Evolutionary conservation across 768 basidiomycete species (phyloP), one percentile per base, ranked within the genome.

Genomic region (Tulasnella calospora): DNA sequence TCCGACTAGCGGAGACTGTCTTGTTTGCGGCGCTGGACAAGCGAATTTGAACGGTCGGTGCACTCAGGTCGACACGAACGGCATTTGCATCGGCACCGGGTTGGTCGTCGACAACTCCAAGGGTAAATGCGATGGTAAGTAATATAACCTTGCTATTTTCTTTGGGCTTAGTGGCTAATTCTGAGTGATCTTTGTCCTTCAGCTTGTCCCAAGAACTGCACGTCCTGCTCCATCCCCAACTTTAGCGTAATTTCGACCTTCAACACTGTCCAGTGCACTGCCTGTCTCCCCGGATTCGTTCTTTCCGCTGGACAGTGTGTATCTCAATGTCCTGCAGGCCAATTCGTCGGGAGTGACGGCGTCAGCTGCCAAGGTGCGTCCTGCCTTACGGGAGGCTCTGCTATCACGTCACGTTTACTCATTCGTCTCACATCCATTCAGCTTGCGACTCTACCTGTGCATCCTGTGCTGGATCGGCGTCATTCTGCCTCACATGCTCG

Each of bases 161-260:
- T 38, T 79, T 41, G 27, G 67, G 47, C 55, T 78, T 57, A 78
- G 75, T 79, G 41, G 3, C 36, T 41, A 19, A 19, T 41, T 3
- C 3, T n/a, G 35, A 13, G 33, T 46, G 3, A 21, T 33, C 33
- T 44, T 9, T 41, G 27, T 38, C 74, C 35, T n/a, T 3, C 76
- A 95, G 94, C 89, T 77, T 95, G 95, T 83, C 94, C 94, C 10
- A 86, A 92, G 2, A 92, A 92, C 83, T 96, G 94, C 82, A 92
- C 92, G 12, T 86, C 89, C 2, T 96, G 95, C 85, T 85, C 87
- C 77, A 93, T 94, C 79, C 86, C 92, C 7, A 89, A 88, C 80
- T 96, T 96, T 83, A 91, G 83, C 79, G 86, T 88, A 15, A 88
- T 88, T 1, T 94, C 94, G 21, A 91, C 90, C 0, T 84, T 91